phyloP scores from a whole-genome alignment of 1,284 basidiomycete species.

The Blastosporella zonata region DNA sequence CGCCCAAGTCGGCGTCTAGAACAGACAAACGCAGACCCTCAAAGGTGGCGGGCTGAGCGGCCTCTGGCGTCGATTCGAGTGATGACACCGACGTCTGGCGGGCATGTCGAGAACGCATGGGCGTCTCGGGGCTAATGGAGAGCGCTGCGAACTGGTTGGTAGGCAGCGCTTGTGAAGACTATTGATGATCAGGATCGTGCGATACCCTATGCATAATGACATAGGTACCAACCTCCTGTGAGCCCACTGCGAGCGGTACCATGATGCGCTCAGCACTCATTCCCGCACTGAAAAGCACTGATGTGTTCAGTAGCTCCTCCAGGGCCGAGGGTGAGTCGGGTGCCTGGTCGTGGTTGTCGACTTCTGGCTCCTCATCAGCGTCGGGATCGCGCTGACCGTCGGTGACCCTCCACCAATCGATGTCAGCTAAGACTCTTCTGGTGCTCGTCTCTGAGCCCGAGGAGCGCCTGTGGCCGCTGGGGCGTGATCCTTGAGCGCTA shows the following conservation, averaged over 20 bases:
- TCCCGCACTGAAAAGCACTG: constrained; percentile 24
- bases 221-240: constrained; percentile 19
- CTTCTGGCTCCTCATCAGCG: constrained; percentile 39
- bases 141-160: constrained; percentile 47
- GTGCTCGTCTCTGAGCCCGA: constrained; percentile 60
- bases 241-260: constrained; percentile 14
- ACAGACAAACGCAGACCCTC: constrained; percentile 39
- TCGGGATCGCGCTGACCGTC: constrained; percentile 60
- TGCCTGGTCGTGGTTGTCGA: constrained; percentile 31
- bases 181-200: constrained; percentile 17
- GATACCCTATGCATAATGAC: constrained; percentile 2
- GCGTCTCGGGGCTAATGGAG: constrained; percentile 51
- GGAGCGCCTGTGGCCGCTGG: constrained; percentile 53
- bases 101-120: constrained; percentile 38
- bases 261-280: constrained; percentile 29
- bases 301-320: constrained; percentile 23
- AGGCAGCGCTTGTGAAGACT: constrained; percentile 32
- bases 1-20: constrained; percentile 29
- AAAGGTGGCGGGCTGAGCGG: constrained; percentile 35
- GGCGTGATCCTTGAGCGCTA: constrained; percentile 28
- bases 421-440: constrained; percentile 74
- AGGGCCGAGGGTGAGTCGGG: constrained; percentile 27
- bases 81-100: constrained; percentile 52
- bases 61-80: constrained; percentile 55
- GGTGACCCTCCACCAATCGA: constrained; percentile 79